Percentiles rank a stretch among this genome's conserved stretches.
Conservation (phyloP, 1,284 basidiomycete species). For the Polyporus tsugae region DNA sequence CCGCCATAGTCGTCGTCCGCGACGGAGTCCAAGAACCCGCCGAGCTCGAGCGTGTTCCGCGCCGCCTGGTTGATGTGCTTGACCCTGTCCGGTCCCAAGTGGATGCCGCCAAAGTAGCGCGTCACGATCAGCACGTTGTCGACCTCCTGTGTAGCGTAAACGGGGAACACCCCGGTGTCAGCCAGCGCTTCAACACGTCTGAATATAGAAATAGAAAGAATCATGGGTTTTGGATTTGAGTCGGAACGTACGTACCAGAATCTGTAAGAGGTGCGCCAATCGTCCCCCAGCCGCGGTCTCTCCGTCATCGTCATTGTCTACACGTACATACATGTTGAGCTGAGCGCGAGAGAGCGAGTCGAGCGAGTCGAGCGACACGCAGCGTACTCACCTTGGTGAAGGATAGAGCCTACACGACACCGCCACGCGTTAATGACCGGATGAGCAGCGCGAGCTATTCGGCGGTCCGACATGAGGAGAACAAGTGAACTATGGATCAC, state of each 20-base stretch:
- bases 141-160: constrained; percentile 66
- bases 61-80: constrained; percentile 94
- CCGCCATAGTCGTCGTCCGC: constrained; percentile 27
- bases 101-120: constrained; percentile 82
- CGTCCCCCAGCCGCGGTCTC: constrained; percentile 91
- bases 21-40: constrained; percentile 78
- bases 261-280: constrained; percentile 87
- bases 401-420: no score
- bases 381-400: no score
- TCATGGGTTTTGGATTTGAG: no score
- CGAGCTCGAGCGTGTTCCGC: constrained; percentile 82
- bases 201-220: background rate
- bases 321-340: no score
- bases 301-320: constrained; percentile 59
- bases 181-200: no score
- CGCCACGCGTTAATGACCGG: no score
- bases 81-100: constrained; percentile 89
- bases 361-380: no score
- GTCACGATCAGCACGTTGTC: constrained; percentile 86
- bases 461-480: no score
- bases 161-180: no score
- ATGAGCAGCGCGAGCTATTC: no score
- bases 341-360: no score
- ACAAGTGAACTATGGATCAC: no score
- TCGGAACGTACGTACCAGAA: constrained; percentile 69